Evolutionary conservation across 805 yeast genomes (phyloP), one percentile per base, ranked within the genome.

Genomic region (Pichia nanzhaoensis): DNA sequence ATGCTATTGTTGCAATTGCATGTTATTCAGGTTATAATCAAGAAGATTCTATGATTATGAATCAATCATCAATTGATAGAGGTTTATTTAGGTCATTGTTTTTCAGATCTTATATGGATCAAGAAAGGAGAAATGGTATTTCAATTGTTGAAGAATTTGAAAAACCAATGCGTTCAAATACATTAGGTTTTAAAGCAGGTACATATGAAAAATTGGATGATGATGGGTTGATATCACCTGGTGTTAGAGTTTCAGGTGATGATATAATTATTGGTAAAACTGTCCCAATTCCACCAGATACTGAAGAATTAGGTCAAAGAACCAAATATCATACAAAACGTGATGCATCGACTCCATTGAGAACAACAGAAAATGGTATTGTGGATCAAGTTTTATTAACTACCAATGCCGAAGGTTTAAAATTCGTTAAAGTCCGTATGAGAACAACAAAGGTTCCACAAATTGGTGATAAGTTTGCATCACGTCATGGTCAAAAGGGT

Each of bases 11-110:
- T 39, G 99, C 99, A 24, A 93, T 93, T 74, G 79, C 95, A 37
- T 93, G 99, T 77, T 93, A 93, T 69, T 86, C 96, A 35, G 99
- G 99, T 61, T 93, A 93, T 69, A 93, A 93, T 68, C 99, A 93
- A 75, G 99, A 93, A 84, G 99, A 93, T 84, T 93, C 99, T 35
- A 88, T 93, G 93, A 93, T 93, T 71, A 93, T 93, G 99, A 93
- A 93, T 66, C 99, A 93, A 72, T 84, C 95, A 10, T 86, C 96
- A 32, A 93, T 93, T 62, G 99, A 93, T 67, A 76, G 98, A 60
- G 99, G 99, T 46, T 71, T 93, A 58, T 93, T 93, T 75, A 75
- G 99, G 68, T 89, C 97, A 10, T 74, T 93, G 61, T 93, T 91
- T 70, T 93, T 90, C 75, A 78, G 99, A 66, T 87, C 98, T 2